A percentile compares a stretch with the other conserved stretches of the same genome.
These are phyloP conservation scores for Fusarium anguioides DNA, from an alignment of 2,329 filamentous ascomycete genomes.

Conservation along the genomic window DNA sequence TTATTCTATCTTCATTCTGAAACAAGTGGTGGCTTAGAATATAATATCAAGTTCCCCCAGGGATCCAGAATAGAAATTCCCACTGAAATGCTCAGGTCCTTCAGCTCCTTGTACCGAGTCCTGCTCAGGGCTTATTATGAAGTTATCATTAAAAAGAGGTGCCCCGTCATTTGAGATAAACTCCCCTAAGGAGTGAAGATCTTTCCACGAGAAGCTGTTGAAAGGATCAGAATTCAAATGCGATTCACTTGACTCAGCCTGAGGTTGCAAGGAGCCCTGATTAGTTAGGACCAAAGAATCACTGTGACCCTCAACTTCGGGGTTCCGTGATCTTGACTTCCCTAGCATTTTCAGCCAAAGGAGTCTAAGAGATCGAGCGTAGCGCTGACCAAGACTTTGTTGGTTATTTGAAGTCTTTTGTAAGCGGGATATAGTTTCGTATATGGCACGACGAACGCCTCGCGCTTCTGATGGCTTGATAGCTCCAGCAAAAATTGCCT, in stretches of 20 bases:
- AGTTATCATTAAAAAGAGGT: slow-evolving; percentile 23
- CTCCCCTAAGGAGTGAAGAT: slow-evolving; percentile 69
- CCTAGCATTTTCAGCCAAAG: slow-evolving; percentile 62
- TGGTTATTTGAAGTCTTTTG: slow-evolving; percentile 67
- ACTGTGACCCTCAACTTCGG: neutral
- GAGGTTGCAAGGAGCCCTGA: neutral
- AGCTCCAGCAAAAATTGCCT: slow-evolving; percentile 59
- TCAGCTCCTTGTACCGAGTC: slow-evolving; percentile 24
- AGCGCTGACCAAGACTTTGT: slow-evolving; percentile 70
- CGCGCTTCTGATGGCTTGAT: slow-evolving; percentile 65
- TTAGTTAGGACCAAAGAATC: neutral
- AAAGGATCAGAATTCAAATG: slow-evolving; percentile 56
- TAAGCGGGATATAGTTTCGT: slow-evolving; percentile 68
- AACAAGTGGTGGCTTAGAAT: neutral
- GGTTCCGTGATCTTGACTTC: slow-evolving; percentile 13
- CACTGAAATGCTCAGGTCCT: slow-evolving; percentile 3
- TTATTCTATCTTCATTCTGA: neutral
- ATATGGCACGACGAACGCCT: slow-evolving; percentile 67
- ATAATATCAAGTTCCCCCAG: slow-evolving; percentile 10
- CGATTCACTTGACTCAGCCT: neutral
- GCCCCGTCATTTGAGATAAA: slow-evolving; percentile 53
- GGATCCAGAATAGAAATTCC: neutral
- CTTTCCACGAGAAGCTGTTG: slow-evolving; percentile 71
- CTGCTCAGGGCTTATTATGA: slow-evolving; percentile 25
- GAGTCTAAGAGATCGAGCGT: slow-evolving; percentile 68